These are phyloP conservation scores for Fusarium burgessii DNA, from an alignment of 2,329 filamentous ascomycete genomes.

Conservation along the genomic window DNA sequence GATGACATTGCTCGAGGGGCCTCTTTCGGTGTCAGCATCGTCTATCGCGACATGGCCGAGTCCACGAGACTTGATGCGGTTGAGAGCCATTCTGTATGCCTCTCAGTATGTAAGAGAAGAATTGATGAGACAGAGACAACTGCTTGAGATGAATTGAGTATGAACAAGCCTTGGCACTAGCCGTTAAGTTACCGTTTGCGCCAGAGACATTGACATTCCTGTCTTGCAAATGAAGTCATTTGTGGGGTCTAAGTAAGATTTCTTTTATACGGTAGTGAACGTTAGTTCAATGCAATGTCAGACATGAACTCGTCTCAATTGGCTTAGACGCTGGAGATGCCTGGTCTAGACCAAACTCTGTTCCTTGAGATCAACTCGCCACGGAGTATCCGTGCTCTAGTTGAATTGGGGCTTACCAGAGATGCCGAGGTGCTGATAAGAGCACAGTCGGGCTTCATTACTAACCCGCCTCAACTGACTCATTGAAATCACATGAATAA, in stretches of 20 bases:
- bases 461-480: background rate
- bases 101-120: background rate
- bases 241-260: slow-evolving; percentile 13
- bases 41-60: slow-evolving; percentile 46
- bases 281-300: background rate
- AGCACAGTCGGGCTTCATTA: background rate
- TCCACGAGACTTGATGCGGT: slow-evolving; percentile 46
- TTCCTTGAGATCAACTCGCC: background rate
- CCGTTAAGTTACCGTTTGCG: background rate
- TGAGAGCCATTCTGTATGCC: slow-evolving; percentile 43
- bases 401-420: background rate
- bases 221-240: slow-evolving; percentile 5
- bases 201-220: background rate
- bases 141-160: background rate
- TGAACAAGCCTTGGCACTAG: background rate
- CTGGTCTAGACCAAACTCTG: slow-evolving; percentile 16
- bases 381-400: background rate
- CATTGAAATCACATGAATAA: background rate
- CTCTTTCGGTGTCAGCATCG: slow-evolving; percentile 31
- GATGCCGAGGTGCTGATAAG: background rate
- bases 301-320: background rate
- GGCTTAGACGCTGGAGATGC: background rate
- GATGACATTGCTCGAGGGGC: slow-evolving; percentile 45
- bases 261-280: background rate
- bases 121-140: background rate